A percentile compares a stretch with the other conserved stretches of the same genome.
Conservation (phyloP, 2,329 filamentous ascomycete genomes). For the Ophiostoma perfectum region DNA sequence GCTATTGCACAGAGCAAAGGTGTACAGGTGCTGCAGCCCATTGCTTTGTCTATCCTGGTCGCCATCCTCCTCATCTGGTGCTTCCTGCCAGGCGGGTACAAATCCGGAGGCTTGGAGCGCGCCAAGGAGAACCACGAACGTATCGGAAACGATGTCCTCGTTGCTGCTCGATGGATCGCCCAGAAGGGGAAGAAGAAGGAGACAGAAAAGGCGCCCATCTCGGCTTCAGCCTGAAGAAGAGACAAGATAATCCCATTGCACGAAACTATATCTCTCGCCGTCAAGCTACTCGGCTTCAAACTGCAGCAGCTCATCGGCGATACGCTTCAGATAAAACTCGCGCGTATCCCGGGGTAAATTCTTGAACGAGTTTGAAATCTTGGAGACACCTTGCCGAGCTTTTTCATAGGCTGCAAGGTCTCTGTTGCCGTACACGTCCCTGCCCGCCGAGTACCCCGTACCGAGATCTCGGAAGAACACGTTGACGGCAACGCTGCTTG, state of each 20-base stretch:
- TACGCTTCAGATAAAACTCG: slow-evolving; percentile 68
- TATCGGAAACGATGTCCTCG: slow-evolving; percentile 34
- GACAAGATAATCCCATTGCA: not conserved
- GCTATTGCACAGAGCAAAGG: slow-evolving; percentile 57
- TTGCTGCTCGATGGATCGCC: slow-evolving; percentile 24
- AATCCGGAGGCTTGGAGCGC: slow-evolving; percentile 38
- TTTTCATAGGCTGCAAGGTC: slow-evolving; percentile 82
- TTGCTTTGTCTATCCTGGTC: slow-evolving; percentile 46
- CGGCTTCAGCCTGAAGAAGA: not conserved
- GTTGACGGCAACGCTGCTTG: slow-evolving; percentile 74
- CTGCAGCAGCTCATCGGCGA: slow-evolving; percentile 60
- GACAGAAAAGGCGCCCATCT: not conserved
- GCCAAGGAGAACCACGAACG: slow-evolving; percentile 36
- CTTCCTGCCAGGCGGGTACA: slow-evolving; percentile 34
- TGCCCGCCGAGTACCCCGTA: slow-evolving; percentile 62
- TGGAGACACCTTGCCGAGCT: slow-evolving; percentile 64
- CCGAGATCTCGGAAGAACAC: slow-evolving; percentile 75
- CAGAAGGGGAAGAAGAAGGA: not conserved
- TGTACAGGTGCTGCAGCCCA: slow-evolving; percentile 52
- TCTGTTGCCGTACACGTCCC: slow-evolving; percentile 83
- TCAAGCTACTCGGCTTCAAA: slow-evolving; percentile 22
- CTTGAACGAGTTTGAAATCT: slow-evolving; percentile 59
- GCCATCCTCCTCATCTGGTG: slow-evolving; percentile 44
- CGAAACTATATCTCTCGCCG: too few relatives aligned
- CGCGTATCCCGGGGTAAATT: slow-evolving; percentile 60